Percentiles rank a stretch among this genome's conserved stretches.
Conservation (phyloP, 2,329 filamentous ascomycete genomes). For the Fusarium subtropicale region DNA sequence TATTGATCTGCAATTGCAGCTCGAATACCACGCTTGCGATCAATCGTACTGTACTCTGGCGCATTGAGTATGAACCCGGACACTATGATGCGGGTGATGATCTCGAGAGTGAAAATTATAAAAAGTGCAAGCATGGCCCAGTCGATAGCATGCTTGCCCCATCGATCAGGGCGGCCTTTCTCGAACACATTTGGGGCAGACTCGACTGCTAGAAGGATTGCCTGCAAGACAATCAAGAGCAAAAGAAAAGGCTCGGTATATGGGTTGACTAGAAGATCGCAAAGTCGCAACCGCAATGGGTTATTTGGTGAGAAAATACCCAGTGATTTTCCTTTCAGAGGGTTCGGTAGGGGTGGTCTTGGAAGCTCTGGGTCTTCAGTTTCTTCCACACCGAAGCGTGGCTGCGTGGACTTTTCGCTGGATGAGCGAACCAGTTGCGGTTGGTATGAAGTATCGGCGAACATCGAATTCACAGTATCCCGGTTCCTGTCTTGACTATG, state of each 20-base stretch:
- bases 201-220: slow-evolving; percentile 88
- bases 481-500: slow-evolving; percentile 51
- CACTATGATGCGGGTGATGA: slow-evolving; percentile 85
- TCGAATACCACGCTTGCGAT: slow-evolving; percentile 78
- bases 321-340: slow-evolving; percentile 85
- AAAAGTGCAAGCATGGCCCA: slow-evolving; percentile 87
- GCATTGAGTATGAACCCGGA: slow-evolving; percentile 95
- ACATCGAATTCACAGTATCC: slow-evolving; percentile 50
- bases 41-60: slow-evolving; percentile 89
- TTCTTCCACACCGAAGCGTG: slow-evolving; percentile 37
- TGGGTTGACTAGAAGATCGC: slow-evolving; percentile 86
- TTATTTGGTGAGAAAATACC: slow-evolving; percentile 87
- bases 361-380: slow-evolving; percentile 24
- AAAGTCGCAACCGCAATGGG: slow-evolving; percentile 77
- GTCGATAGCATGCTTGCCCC: slow-evolving; percentile 78
- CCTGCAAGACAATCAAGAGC: slow-evolving; percentile 87
- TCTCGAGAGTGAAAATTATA: slow-evolving; percentile 87
- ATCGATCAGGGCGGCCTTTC: slow-evolving; percentile 69
- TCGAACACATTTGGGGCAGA: slow-evolving; percentile 77
- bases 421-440: slow-evolving; percentile 60
- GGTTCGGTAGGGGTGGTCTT: slow-evolving; percentile 65
- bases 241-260: slow-evolving; percentile 88
- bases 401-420: slow-evolving; percentile 58
- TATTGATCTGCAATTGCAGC: slow-evolving; percentile 82
- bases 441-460: slow-evolving; percentile 63